Evolutionary conservation across 345 rosid genomes (phyloP), one percentile per base, ranked within the genome.

Genomic region (Eucalyptus tenuipes): DNA sequence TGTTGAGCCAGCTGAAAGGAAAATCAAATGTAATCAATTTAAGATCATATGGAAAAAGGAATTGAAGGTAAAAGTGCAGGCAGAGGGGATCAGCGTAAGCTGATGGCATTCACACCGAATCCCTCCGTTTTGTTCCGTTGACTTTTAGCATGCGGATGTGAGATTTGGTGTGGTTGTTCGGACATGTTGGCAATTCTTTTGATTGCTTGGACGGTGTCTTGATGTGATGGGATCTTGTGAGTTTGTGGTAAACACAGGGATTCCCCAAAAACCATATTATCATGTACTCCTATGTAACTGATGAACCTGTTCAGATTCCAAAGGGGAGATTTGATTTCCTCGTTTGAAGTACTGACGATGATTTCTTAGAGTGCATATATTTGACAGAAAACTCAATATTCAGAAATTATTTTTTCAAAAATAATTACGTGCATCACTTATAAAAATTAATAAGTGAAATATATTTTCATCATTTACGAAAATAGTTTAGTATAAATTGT

Each of bases 171-270:
- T 31, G 45, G 82, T 10, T 18, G 82, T 55, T 55, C 7, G 45
- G 82, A 71, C 82, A 18, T 37, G 82, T 71, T 71, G 82, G 82
- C 82, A 37, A 37, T 71, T 71, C 82, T 71, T 71, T 71, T 22
- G 27, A 1, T 37, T 71, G 45, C 45, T 37, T 37, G 82, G 82
- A 18, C 82, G 45, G 82, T 37, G 82, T 71, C 25, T 5, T 37
- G 82, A 71, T 18, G 27, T 71, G 82, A 71, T 71, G 3, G 27
- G 44, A 37, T 71, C 82, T 47, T 13, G 7, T 3, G 33, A 37
- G 82, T 7, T 37, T 18, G 14, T 37, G 22, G 45, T 71, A 71
- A 10, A 5, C 45, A 29, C 82, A 3, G 1, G 45, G 12, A 68
- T 68, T 68, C 44, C 25, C 44, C 25, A 68, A 71, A 33, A 71